These are phyloP conservation scores for Saccharum hybrid DNA, from an alignment of 202 grass and related monocot genomes.

Conservation along the genomic window DNA sequence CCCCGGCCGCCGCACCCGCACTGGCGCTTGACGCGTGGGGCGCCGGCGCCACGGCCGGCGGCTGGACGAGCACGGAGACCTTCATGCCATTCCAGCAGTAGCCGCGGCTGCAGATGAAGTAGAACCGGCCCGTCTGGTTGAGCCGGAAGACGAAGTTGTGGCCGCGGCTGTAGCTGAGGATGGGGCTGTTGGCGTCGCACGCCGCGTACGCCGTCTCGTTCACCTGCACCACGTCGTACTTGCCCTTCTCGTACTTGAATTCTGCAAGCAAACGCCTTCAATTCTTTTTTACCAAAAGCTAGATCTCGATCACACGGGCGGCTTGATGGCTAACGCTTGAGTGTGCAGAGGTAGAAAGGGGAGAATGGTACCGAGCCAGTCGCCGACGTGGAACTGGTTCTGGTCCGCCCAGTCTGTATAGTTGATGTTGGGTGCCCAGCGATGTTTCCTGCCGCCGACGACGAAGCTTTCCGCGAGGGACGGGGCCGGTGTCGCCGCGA, in stretches of 20 bases:
- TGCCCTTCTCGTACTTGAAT: slow-evolving; percentile 49
- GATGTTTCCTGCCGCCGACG: slow-evolving; percentile 37
- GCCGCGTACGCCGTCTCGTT: slow-evolving; percentile 44
- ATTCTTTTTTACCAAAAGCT: background rate
- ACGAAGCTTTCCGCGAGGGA: slow-evolving; percentile 12
- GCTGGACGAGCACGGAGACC: slow-evolving; percentile 52
- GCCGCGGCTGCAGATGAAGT: slow-evolving; percentile 73
- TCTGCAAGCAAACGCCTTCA: background rate
- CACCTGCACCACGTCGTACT: slow-evolving; percentile 63
- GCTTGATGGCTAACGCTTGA: background rate
- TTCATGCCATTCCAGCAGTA: slow-evolving; percentile 68
- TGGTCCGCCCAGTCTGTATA: slow-evolving; percentile 56
- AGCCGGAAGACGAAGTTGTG: slow-evolving; percentile 48
- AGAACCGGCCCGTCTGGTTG: slow-evolving; percentile 42
- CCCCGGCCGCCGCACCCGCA: background rate
- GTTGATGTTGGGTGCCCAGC: slow-evolving; percentile 47
- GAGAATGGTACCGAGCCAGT: slow-evolving; percentile 50
- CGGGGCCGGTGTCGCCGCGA: background rate
- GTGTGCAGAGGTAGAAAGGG: background rate
- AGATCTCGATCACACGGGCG: background rate
- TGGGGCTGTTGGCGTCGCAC: slow-evolving; percentile 42
- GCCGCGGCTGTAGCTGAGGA: slow-evolving; percentile 46
- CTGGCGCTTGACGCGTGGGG: background rate
- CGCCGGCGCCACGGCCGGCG: background rate
- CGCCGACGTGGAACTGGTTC: slow-evolving; percentile 51